Percentiles rank a stretch among this genome's conserved stretches.
phyloP scores from a whole-genome alignment of 148 eudicot species.

The Polygonum aviculare region DNA sequence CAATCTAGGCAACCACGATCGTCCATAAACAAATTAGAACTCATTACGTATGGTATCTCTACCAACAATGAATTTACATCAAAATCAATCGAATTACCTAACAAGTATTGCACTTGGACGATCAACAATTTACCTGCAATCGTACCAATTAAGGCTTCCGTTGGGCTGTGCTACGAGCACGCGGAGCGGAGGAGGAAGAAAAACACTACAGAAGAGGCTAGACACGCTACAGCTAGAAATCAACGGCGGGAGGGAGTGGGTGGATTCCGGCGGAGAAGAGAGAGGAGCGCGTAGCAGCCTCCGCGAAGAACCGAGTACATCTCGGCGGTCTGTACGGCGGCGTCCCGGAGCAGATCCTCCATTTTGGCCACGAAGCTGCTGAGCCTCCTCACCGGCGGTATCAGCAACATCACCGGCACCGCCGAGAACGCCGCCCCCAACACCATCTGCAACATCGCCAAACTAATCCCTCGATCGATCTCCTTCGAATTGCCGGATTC shows the following conservation, averaged over 20 bases:
- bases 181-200: too few relatives aligned
- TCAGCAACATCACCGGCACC: conserved; percentile 20
- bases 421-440: conserved; percentile 23
- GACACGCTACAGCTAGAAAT: neutral
- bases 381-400: conserved; percentile 24
- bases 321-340: conserved; percentile 3
- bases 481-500: neutral
- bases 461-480: neutral
- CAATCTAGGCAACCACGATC: too few relatives aligned
- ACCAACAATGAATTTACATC: neutral
- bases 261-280: neutral
- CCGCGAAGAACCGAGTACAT: conserved; percentile 7
- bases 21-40: too few relatives aligned
- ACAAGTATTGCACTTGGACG: too few relatives aligned
- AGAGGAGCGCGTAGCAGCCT: conserved; percentile 6
- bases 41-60: neutral
- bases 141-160: neutral
- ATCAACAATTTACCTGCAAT: neutral
- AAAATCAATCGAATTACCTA: neutral
- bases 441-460: conserved; percentile 19
- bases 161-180: too few relatives aligned
- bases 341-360: conserved; percentile 19
- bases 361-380: conserved; percentile 14
- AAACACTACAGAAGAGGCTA: too few relatives aligned
- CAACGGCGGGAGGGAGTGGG: neutral